Conservation (phyloP, 441 rosid species). For the Gossypium trilobum region DNA sequence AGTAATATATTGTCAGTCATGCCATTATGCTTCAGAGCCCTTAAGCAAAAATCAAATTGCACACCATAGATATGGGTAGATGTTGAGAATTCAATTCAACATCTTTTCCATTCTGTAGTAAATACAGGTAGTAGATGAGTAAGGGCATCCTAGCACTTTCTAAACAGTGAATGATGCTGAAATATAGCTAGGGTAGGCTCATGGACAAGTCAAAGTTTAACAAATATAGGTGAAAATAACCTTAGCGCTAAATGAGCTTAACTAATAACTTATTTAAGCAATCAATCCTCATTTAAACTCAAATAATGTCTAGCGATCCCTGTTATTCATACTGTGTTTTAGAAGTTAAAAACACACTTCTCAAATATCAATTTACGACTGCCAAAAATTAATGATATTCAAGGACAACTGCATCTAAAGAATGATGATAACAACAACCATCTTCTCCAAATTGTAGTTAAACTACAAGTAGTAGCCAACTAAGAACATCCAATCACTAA, state of each 20-base stretch:
- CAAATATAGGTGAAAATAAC: not conserved
- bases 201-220: not conserved
- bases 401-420: not conserved
- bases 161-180: not conserved
- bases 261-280: not conserved
- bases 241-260: not conserved
- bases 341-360: not conserved
- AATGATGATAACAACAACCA: not conserved
- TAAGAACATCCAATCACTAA: not conserved
- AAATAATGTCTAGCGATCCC: not conserved
- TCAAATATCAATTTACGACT: not conserved
- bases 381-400: not conserved
- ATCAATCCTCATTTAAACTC: not conserved
- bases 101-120: not conserved
- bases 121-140: not conserved
- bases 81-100: not conserved
- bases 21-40: not conserved
- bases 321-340: not conserved
- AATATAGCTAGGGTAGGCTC: not conserved
- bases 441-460: slow-evolving; percentile 2
- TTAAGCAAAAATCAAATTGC: slow-evolving; percentile 1
- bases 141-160: not conserved
- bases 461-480: not conserved
- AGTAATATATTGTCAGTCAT: not conserved
- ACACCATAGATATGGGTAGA: not conserved